Percentiles rank a stretch among this genome's conserved stretches.
Conservation (phyloP, 2,329 filamentous ascomycete genomes). For the Hymenoscyphus infarciens region DNA sequence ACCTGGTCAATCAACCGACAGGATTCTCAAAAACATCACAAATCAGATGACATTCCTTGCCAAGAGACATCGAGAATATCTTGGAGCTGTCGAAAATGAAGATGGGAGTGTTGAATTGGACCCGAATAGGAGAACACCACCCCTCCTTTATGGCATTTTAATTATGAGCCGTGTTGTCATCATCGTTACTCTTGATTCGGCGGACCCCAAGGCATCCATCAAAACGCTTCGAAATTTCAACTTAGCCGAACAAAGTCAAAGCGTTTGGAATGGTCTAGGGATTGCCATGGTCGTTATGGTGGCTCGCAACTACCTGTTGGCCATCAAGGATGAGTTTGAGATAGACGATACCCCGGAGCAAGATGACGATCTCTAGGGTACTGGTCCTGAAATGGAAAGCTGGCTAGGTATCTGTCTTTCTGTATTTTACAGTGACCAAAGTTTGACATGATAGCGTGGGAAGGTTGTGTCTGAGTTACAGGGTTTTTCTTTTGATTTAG, state of each 20-base stretch:
- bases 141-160: constrained; percentile 36
- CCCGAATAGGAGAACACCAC: constrained; percentile 27
- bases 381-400: neutral
- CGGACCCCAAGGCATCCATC: constrained; percentile 25
- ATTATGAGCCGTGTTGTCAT: constrained; percentile 29
- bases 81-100: constrained; percentile 22
- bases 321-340: constrained; percentile 31
- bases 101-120: constrained; percentile 19
- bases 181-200: constrained; percentile 34
- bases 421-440: neutral
- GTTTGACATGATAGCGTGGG: neutral
- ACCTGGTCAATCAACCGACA: constrained; percentile 20
- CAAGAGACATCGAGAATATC: constrained; percentile 26
- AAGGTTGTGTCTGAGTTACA: neutral
- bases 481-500: neutral
- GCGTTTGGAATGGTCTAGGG: constrained; percentile 37
- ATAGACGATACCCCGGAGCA: constrained; percentile 20
- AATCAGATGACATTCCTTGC: constrained; percentile 32
- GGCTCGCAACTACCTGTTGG: constrained; percentile 34
- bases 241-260: constrained; percentile 29
- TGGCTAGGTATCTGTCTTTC: neutral
- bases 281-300: constrained; percentile 33
- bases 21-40: constrained; percentile 24
- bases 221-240: constrained; percentile 32
- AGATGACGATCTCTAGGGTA: constrained; percentile 25